Evolutionary conservation across 228 moss, liverwort and hornwort genomes (phyloP).

Genomic region (Sphagnum magellanicum): DNA sequence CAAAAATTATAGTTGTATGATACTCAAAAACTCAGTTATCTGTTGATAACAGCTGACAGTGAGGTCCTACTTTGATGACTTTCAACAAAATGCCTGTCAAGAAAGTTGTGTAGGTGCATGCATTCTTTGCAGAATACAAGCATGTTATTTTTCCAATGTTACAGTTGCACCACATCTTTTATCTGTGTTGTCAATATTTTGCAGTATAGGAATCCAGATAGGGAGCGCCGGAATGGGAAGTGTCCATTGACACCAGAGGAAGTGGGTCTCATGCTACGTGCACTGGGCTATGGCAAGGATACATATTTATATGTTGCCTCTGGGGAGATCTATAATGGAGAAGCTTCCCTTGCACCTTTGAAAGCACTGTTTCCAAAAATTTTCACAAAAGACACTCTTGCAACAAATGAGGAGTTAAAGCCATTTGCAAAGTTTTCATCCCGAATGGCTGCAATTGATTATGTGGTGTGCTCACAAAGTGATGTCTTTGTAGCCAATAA

Average conservation of each 20-base stretch:
- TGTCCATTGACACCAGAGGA: slow-evolving; percentile 83
- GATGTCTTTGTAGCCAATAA: slow-evolving; percentile 98
- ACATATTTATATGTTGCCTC: slow-evolving; percentile 88
- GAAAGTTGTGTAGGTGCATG: too few species aligned
- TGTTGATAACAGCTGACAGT: neutral
- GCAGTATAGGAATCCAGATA: slow-evolving; percentile 70
- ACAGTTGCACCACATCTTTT: neutral
- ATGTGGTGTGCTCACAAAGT: slow-evolving; percentile 94
- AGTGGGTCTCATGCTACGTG: slow-evolving; percentile 94
- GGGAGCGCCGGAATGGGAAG: slow-evolving; percentile 87
- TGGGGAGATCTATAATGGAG: slow-evolving; percentile 92
- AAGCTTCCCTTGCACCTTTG: slow-evolving; percentile 71
- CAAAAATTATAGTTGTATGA: too few species aligned
- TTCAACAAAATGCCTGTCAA: too few species aligned
- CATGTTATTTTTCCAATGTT: neutral
- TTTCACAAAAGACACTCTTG: slow-evolving; percentile 66
- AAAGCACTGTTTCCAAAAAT: slow-evolving; percentile 85
- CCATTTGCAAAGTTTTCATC: slow-evolving; percentile 67
- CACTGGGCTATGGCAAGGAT: slow-evolving; percentile 76
- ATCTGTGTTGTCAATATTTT: neutral
- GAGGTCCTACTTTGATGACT: too few species aligned
- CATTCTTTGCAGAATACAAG: neutral
- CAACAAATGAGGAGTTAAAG: slow-evolving; percentile 38
- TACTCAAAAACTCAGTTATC: too few species aligned
- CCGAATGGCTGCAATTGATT: slow-evolving; percentile 97